Evolutionary conservation across 1,284 basidiomycete genomes (phyloP), one percentile per base, ranked within the genome.

Genomic region (Tilletiopsis washingtonensis): DNA sequence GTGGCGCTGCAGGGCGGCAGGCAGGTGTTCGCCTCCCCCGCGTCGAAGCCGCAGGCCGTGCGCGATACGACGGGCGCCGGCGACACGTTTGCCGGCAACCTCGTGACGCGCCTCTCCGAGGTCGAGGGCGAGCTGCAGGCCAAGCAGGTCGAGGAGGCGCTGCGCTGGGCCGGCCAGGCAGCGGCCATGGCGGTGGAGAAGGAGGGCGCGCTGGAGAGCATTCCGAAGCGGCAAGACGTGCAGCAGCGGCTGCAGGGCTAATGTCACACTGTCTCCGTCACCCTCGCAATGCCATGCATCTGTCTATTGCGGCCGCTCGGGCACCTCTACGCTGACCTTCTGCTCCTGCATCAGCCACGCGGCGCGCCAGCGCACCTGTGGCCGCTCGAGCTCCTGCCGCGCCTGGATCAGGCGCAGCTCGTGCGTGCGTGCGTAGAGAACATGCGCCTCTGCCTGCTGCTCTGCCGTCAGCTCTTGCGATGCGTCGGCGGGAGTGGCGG

Each of bases 41-140:
- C 70, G 2, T 43, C 53, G 43, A 59, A 56, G 34, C 62, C 69
- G 2, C 50, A 45, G 17, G 45, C 57, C n/a, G 67, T 70, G 2
- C 40, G 47, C 4, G 69, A 73, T 29, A 73, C 69, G 1, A 73
- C 71, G 0, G 71, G 71, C 15, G 71, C 71, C 1, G 71, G 71
- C 23, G 71, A 73, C 48, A 69, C 67, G 15, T 73, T 71, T 44
- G 56, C 67, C 1, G 70, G 69, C 6, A 64, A 73, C 42, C 53
- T 73, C 12, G 62, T 56, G 25, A 38, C 17, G 45, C 9, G 26
- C 15, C n/a, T 39, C 12, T n/a, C 15, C 14, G 27, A 7, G 4
- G n/a, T 3, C 12, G 29, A 47, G 20, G 51, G 58, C 6, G 40
- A 42, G 19, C 9, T 47, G 40, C 17, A 41, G 2, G 27, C 39